phyloP scores from a whole-genome alignment of 257 asterid species.

The Solanum appendiculatum region DNA sequence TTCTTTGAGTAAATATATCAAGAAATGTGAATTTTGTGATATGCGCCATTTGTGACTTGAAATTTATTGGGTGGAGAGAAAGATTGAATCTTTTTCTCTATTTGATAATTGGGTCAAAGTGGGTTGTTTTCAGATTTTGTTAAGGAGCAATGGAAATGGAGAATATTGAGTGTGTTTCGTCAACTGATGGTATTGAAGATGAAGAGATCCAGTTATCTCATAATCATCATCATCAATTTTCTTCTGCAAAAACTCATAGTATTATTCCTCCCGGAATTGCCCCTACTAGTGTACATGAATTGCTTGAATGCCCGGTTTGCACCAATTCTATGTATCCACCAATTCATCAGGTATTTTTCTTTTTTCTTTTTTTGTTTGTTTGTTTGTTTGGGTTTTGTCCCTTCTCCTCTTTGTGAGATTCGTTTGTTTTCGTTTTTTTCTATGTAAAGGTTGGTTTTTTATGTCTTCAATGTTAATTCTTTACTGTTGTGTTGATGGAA shows the following conservation, averaged over 20 bases:
- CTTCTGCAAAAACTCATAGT: slow-evolving; percentile 39
- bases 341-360: slow-evolving; percentile 63
- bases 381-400: neutral
- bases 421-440: neutral
- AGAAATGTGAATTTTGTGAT: neutral
- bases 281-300: slow-evolving; percentile 73
- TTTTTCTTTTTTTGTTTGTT: neutral
- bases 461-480: neutral
- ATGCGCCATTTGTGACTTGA: neutral
- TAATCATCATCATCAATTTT: slow-evolving; percentile 9
- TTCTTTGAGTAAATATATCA: neutral
- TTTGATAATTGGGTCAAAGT: neutral
- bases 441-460: neutral
- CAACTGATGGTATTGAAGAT: slow-evolving; percentile 63
- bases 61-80: neutral
- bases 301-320: slow-evolving; percentile 90
- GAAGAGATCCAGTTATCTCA: slow-evolving; percentile 62
- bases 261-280: slow-evolving; percentile 36
- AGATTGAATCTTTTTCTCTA: slow-evolving; percentile 1
- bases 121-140: neutral
- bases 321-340: slow-evolving; percentile 94
- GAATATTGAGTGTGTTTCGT: slow-evolving; percentile 59
- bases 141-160: slow-evolving; percentile 43
- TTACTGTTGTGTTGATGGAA: neutral
- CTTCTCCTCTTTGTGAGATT: neutral